Conservation (phyloP, 495 filamentous ascomycete genomes). For the Penicillium angulare region DNA sequence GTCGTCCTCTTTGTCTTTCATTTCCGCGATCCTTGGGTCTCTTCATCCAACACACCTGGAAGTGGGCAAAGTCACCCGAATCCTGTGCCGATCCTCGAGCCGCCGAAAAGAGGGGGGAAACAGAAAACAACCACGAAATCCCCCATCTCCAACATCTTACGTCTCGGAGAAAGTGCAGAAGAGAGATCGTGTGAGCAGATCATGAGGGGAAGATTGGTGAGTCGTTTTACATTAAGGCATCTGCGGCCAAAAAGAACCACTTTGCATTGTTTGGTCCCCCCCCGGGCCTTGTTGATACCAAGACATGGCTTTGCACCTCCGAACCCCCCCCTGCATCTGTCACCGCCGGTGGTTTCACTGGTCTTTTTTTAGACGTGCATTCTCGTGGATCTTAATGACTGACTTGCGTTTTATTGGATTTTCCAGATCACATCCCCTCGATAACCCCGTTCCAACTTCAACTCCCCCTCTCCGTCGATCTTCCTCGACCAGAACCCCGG, state of each 20-base stretch:
- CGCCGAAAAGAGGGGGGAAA: slow-evolving; percentile 20
- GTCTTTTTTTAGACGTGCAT: slow-evolving; percentile 23
- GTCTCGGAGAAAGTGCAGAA: not conserved
- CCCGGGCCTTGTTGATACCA: slow-evolving; percentile 21
- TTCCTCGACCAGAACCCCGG: not conserved
- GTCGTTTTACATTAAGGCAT: not conserved
- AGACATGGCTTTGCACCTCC: slow-evolving; percentile 14
- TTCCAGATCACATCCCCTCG: slow-evolving; percentile 16
- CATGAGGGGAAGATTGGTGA: slow-evolving; percentile 2
- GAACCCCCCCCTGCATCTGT: slow-evolving; percentile 26
- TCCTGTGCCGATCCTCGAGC: slow-evolving; percentile 6
- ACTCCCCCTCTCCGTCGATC: not conserved
- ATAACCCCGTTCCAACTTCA: slow-evolving; percentile 5
- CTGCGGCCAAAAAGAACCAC: not conserved
- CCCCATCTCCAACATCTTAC: no score
- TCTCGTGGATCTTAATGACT: slow-evolving; percentile 7
- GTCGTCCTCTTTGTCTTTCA: not conserved
- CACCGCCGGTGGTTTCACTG: slow-evolving; percentile 20
- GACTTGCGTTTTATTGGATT: slow-evolving; percentile 10
- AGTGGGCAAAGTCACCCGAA: slow-evolving; percentile 1
- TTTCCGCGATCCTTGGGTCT: not conserved
- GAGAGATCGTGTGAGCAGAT: not conserved
- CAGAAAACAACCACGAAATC: not conserved
- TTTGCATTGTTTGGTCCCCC: slow-evolving; percentile 11
- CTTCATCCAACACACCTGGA: not conserved